Conservation (phyloP, 805 yeast genomes). For the Jamesozyma jinghongensis region DNA sequence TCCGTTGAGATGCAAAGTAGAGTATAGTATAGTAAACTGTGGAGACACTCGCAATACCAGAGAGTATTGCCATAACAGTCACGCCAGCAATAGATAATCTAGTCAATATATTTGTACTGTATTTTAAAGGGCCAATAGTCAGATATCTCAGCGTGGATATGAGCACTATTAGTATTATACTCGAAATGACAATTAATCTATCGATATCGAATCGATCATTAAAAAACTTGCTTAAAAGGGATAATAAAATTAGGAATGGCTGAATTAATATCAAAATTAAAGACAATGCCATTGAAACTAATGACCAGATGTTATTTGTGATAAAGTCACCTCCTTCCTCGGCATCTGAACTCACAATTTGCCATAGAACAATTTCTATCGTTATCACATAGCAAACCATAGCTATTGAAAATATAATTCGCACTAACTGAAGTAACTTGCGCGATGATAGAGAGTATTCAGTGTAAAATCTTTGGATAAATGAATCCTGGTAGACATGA, state of each 20-base stretch:
- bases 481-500: slow-evolving; percentile 7
- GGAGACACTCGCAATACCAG: slow-evolving; percentile 29
- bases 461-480: slow-evolving; percentile 23
- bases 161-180: slow-evolving; percentile 8
- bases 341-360: slow-evolving; percentile 20
- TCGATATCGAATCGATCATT: slow-evolving; percentile 20
- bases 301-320: slow-evolving; percentile 23
- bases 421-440: slow-evolving; percentile 10
- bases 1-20: slow-evolving; percentile 9
- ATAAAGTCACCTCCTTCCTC: slow-evolving; percentile 14
- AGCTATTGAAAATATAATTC: slow-evolving; percentile 21
- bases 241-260: slow-evolving; percentile 24
- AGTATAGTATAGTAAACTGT: slow-evolving; percentile 23
- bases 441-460: slow-evolving; percentile 26
- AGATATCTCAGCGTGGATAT: slow-evolving; percentile 12
- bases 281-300: slow-evolving; percentile 16
- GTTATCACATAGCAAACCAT: slow-evolving; percentile 23
- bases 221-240: slow-evolving; percentile 25
- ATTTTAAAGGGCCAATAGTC: slow-evolving; percentile 25
- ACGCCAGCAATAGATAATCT: slow-evolving; percentile 28
- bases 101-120: slow-evolving; percentile 24
- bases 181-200: slow-evolving; percentile 16
- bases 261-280: slow-evolving; percentile 21
- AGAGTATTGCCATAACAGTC: slow-evolving; percentile 25
- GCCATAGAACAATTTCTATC: slow-evolving; percentile 28